Base-by-base conservation (phyloP, 192 early-diverging fungal species). In the Coemansia sp. region DNA sequence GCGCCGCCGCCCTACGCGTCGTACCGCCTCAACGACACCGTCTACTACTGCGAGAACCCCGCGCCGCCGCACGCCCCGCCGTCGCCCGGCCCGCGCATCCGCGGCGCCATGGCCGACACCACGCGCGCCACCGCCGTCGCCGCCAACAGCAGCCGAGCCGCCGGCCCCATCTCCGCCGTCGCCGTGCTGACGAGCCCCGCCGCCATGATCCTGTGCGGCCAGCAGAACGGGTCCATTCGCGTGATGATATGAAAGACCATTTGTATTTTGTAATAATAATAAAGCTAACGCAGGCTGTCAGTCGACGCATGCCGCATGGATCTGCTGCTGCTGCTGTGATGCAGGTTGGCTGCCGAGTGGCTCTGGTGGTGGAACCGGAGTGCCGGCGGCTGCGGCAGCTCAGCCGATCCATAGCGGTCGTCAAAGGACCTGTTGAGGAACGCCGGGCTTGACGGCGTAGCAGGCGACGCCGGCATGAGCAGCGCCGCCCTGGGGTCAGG, bases 1-100 rank as follows among this genome's bases (percentile, higher is more conserved):
- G 57, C 53, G 26, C 62, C 75, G 6, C 49, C 66, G 35, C 74
- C 80, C 17, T 77, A 82, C 30, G 69, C 74, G 13, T 82, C 80
- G 47, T 82, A 82, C 30, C 64, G 72, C 13, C 49, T 77, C 14
- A 72, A 77, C 42, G 73, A 74, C 33, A 77, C 80, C 2, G 80
- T 82, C 44, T 82, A 82, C 38, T 77, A 77, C 44, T 82, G 80
- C 44, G 80, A 82, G 43, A 76, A 77, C 63, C 26, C 72, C 0
- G 66, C 66, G 2, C 74, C 73, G 8, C 59, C 35, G 21, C 47
- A 50, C 23, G 55, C 52, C 9, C 67, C 70, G 4, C 47, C 68
- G 9, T 70, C 74, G 63, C 35, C 37, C 40, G 70, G 50, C n/a
- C 72, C 59, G 60, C 64, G 28, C 30, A 46, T n/a, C 50, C 72